These are phyloP conservation scores for Tolypocladium amazonense DNA, from an alignment of 2,329 filamentous ascomycete species.

Conservation along the genomic window DNA sequence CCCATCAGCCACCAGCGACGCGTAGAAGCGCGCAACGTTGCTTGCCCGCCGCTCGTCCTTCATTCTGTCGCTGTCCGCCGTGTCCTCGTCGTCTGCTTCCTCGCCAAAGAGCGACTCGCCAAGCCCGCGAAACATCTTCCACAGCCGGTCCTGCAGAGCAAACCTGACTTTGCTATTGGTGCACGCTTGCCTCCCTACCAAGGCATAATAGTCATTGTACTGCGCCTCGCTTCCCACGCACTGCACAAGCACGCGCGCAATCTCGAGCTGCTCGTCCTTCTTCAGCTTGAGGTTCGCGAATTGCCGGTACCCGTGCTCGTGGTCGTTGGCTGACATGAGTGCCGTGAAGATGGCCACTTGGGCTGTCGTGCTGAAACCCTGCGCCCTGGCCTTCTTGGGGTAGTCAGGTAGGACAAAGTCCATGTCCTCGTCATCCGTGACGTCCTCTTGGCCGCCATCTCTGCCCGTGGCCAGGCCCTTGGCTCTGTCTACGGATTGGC, in stretches of 20 bases:
- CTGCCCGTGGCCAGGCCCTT: slow-evolving; percentile 9
- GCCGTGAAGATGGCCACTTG: slow-evolving; percentile 88
- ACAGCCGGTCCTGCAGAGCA: slow-evolving; percentile 78
- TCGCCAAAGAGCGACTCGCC: slow-evolving; percentile 70
- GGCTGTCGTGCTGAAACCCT: slow-evolving; percentile 79
- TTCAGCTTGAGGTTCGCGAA: slow-evolving; percentile 77
- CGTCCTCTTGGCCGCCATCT: slow-evolving; percentile 10
- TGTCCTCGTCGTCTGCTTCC: slow-evolving; percentile 45
- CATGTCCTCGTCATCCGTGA: slow-evolving; percentile 34
- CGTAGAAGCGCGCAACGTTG: slow-evolving; percentile 45
- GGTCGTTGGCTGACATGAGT: slow-evolving; percentile 76
- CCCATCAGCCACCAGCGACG: slow-evolving; percentile 35
- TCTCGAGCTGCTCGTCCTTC: slow-evolving; percentile 74
- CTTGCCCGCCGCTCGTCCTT: slow-evolving; percentile 38
- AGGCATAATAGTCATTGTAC: slow-evolving; percentile 90
- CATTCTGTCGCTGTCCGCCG: slow-evolving; percentile 34
- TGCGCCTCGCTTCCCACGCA: slow-evolving; percentile 72
- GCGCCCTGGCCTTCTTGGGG: slow-evolving; percentile 59
- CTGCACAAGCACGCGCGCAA: slow-evolving; percentile 78
- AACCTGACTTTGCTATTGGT: slow-evolving; percentile 65
- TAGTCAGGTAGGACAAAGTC: slow-evolving; percentile 54
- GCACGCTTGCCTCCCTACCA: slow-evolving; percentile 73
- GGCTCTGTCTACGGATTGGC: slow-evolving; percentile 1
- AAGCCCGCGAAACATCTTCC: slow-evolving; percentile 74
- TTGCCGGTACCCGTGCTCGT: slow-evolving; percentile 70